Base-by-base conservation (phyloP, 345 rosid species). In the Aurinia saxatilis region DNA sequence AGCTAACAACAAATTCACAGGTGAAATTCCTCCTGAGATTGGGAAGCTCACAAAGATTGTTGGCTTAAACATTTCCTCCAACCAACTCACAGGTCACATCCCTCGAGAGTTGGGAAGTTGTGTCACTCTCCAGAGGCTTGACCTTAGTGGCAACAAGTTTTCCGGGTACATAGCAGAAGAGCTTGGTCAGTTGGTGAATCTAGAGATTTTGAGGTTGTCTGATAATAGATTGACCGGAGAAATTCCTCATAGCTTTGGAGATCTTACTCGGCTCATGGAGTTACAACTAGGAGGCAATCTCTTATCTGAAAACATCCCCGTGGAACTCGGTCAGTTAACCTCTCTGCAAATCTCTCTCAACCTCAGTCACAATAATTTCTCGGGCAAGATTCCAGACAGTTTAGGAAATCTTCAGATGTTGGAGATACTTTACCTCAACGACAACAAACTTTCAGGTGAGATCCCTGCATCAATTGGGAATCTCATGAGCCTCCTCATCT, bases 321-420 rank as follows among this genome's bases (percentile, higher is more conserved):
- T 66, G 12, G 79, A 82, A 61, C 62, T 89, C 35, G 95, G 96
- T 36, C 73, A 60, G 19, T 76, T 89, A 57, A 73, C 79, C n/a
- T 77, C 89, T 64, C 84, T 86, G 49, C 96, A 89, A 70, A 89
- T 86, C 65, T 84, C 95, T 36, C 84, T 89, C 73, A 86, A 89
- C 78, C 68, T 89, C 54, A 86, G 95, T 66, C 79, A 82, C 68
- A 89, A 86, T 58, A 68, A 80, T 71, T 83, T 89, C 46, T 75
- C 81, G 1, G 95, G 96, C 6, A 59, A 30, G 27, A 81, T 89
- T 60, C 95, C 96, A 33, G 75, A 67, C 23, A 82, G 79, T 69
- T 66, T 89, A 54, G 89, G 96, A 30, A 84, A 80, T 35, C 80
- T 89, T 66, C 81, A 78, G 65, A 81, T 89, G 81, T 69, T 89